Evolutionary conservation across 1,139 yeast genomes (phyloP).

Genomic region (Yamadazyma songkhlaensis): DNA sequence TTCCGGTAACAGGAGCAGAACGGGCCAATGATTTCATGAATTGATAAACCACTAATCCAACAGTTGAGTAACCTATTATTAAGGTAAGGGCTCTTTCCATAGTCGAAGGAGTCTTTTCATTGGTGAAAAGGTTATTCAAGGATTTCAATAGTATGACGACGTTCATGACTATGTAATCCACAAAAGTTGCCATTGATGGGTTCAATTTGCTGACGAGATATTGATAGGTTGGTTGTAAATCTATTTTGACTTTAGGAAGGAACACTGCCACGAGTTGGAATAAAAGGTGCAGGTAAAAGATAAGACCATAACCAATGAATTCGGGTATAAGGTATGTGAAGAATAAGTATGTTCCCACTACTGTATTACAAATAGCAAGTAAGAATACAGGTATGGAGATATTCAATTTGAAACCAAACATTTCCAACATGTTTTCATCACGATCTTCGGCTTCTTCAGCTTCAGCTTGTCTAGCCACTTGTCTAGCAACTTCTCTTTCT

Average conservation of each 20-base stretch:
- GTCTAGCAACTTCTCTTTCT: not conserved
- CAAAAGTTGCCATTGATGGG: not conserved
- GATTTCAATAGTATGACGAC: not conserved
- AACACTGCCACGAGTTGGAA: not conserved
- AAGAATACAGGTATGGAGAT: constrained; percentile 35
- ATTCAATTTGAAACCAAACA: constrained; percentile 36
- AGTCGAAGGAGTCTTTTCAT: not conserved
- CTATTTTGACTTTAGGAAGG: not conserved
- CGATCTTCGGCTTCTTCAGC: constrained; percentile 9
- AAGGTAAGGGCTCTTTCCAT: constrained; percentile 34
- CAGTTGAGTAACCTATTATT: constrained; percentile 35
- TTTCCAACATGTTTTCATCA: constrained; percentile 27
- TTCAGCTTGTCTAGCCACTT: not conserved
- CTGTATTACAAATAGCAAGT: constrained; percentile 37
- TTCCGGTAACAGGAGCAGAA: constrained; percentile 45
- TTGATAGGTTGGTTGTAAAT: not conserved
- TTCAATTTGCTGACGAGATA: not conserved
- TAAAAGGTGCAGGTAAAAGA: too few relatives aligned
- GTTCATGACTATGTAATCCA: not conserved
- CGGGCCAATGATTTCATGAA: constrained; percentile 35
- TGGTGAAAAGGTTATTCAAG: not conserved
- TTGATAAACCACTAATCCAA: constrained; percentile 25
- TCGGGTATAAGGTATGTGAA: constrained; percentile 56
- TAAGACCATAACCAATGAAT: too few relatives aligned
- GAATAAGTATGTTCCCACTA: constrained; percentile 43